Conservation (phyloP, 148 eudicot species). For the Spergularia marina region DNA sequence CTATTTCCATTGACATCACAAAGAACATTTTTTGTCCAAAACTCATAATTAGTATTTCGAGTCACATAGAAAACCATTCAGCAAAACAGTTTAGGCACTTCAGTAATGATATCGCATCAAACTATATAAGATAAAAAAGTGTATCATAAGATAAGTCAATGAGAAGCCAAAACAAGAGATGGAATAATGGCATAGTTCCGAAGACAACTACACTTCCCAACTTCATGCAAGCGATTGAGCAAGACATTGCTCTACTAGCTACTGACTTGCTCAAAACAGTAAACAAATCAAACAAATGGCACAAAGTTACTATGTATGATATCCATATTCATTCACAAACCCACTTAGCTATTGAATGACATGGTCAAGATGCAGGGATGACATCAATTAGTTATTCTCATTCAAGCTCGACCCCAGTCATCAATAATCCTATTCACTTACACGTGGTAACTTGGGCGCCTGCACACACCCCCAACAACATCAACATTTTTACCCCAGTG, state of each 20-base stretch:
- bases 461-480: too few relatives aligned
- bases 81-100: slow-evolving; percentile 12
- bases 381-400: too few relatives aligned
- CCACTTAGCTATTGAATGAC: too few relatives aligned
- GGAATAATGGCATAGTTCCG: slow-evolving; percentile 12
- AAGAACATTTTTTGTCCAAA: slow-evolving; percentile 10
- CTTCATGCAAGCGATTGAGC: background rate
- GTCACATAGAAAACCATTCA: background rate
- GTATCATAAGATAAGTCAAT: slow-evolving; percentile 26
- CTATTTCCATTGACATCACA: slow-evolving; percentile 20
- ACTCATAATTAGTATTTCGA: slow-evolving; percentile 11
- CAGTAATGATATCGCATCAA: slow-evolving; percentile 6
- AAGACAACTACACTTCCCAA: background rate
- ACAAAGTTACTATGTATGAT: too few relatives aligned
- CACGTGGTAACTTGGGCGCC: too few relatives aligned
- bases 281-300: background rate
- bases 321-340: too few relatives aligned
- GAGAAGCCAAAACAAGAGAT: slow-evolving; percentile 17
- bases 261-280: background rate
- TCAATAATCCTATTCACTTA: too few relatives aligned
- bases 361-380: too few relatives aligned
- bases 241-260: too few relatives aligned
- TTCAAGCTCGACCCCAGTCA: too few relatives aligned
- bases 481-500: too few relatives aligned
- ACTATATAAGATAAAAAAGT: background rate